A percentile compares a stretch with the other conserved stretches of the same genome.
These are phyloP conservation scores for Tuber umbilicatum DNA, from an alignment of 495 filamentous ascomycete genomes.

Conservation along the genomic window DNA sequence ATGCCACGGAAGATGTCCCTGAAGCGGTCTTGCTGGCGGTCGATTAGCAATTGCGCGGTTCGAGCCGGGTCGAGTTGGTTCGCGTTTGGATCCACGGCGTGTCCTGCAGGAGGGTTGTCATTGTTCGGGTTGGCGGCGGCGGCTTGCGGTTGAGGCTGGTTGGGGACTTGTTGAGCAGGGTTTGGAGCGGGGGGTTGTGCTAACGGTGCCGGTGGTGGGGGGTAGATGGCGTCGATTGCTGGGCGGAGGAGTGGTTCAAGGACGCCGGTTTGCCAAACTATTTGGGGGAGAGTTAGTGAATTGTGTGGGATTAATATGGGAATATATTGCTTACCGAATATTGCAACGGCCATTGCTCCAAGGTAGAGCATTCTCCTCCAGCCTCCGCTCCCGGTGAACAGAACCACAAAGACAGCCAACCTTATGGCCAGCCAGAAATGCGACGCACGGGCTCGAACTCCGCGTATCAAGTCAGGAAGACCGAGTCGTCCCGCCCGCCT, in stretches of 20 bases:
- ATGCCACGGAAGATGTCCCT: conserved; percentile 29
- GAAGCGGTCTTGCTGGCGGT: conserved; percentile 26
- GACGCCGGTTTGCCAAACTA: conserved; percentile 41
- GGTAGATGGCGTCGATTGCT: conserved; percentile 32
- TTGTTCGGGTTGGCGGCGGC: neutral
- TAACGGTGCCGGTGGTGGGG: conserved; percentile 14
- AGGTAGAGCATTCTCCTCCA: conserved; percentile 37
- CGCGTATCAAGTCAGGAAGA: conserved; percentile 26
- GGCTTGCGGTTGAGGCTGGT: conserved; percentile 15
- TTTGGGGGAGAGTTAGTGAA: neutral
- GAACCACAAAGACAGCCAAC: conserved; percentile 37
- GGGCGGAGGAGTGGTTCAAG: conserved; percentile 35
- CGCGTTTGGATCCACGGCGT: conserved; percentile 19
- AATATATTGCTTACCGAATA: conserved; percentile 29
- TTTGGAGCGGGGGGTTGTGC: conserved; percentile 8
- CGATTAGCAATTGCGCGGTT: conserved; percentile 31
- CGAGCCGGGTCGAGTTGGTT: conserved; percentile 27
- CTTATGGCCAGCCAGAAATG: conserved; percentile 40
- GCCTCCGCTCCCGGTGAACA: conserved; percentile 38
- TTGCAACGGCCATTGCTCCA: conserved; percentile 32
- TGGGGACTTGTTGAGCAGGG: conserved; percentile 6
- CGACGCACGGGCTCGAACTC: conserved; percentile 29
- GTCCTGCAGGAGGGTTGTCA: conserved; percentile 19
- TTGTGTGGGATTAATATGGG: conserved; percentile 2
- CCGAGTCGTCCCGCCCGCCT: conserved; percentile 22